Percentiles rank a stretch among this genome's conserved stretches.
phyloP scores from a whole-genome alignment of 2,329 filamentous ascomycete species.

The Mycosphaerella sp. region DNA sequence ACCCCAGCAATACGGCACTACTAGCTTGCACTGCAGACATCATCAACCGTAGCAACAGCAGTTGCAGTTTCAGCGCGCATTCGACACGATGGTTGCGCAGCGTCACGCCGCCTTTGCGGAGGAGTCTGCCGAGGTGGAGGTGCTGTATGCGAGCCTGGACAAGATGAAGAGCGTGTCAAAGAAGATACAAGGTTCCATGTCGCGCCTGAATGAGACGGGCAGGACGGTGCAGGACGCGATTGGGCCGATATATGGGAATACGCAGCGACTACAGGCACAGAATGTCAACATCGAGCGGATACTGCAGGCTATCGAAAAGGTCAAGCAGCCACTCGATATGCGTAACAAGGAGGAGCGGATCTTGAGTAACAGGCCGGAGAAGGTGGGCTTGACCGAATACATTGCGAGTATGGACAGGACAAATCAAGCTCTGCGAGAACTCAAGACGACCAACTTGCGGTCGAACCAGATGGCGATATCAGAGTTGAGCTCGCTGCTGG shows the following conservation, averaged over 20 bases:
- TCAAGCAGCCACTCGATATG: conserved; percentile 86
- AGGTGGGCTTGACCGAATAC: conserved; percentile 75
- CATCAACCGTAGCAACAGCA: no score
- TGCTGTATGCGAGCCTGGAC: conserved; percentile 65
- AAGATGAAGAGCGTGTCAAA: conserved; percentile 91
- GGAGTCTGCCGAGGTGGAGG: conserved; percentile 62
- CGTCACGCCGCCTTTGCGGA: conserved; percentile 56
- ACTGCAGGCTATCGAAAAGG: conserved; percentile 75
- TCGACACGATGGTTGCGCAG: conserved; percentile 45
- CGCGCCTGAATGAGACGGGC: conserved; percentile 76
- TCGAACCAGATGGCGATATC: conserved; percentile 84
- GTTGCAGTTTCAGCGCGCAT: no score
- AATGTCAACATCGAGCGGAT: conserved; percentile 84
- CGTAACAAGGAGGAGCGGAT: conserved; percentile 88
- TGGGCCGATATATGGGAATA: conserved; percentile 87
- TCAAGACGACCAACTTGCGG: conserved; percentile 83
- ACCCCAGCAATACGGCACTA: no score
- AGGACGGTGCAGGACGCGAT: conserved; percentile 88
- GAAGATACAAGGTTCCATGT: conserved; percentile 86
- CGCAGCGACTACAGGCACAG: conserved; percentile 78
- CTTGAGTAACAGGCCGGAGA: conserved; percentile 70
- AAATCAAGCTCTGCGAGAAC: conserved; percentile 72
- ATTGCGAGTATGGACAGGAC: conserved; percentile 84
- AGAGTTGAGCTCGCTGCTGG: conserved; percentile 71
- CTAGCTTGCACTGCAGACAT: no score